Conservation (phyloP, 2,329 filamentous ascomycete species). For the Colletotrichum zoysiae region DNA sequence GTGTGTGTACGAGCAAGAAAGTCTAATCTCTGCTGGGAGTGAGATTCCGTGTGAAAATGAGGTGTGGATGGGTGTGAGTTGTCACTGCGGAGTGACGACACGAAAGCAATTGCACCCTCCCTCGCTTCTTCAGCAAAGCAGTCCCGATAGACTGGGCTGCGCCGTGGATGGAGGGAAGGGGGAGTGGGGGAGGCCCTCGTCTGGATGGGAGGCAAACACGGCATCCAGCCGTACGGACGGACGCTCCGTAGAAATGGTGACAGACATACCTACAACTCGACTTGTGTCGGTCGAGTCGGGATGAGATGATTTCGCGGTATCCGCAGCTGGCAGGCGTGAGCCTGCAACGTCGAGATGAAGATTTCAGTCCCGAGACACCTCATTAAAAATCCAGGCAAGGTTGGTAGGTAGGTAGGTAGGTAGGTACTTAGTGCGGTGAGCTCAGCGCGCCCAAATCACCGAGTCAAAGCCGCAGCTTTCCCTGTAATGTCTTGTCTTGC, state of each 20-base stretch:
- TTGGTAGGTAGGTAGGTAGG: no score
- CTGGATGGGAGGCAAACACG: not conserved
- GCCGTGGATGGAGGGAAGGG: constrained; percentile 6
- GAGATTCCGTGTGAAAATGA: constrained; percentile 20
- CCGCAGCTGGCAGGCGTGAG: not conserved
- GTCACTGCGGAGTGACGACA: constrained; percentile 41
- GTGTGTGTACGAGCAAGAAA: not conserved
- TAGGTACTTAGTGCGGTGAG: not conserved
- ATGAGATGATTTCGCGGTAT: not conserved
- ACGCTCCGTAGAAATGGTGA: not conserved
- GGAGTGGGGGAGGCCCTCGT: constrained; percentile 14
- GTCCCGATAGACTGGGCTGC: constrained; percentile 28
- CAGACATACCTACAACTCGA: not conserved
- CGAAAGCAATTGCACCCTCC: constrained; percentile 2
- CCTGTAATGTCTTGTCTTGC: not conserved
- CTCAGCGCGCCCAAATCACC: not conserved
- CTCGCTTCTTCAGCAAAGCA: constrained; percentile 33
- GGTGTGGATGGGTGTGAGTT: constrained; percentile 38
- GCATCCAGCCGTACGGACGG: not conserved
- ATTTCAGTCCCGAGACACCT: not conserved
- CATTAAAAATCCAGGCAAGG: not conserved
- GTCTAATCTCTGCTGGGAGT: not conserved
- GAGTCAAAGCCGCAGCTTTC: not conserved
- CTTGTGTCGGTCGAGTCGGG: not conserved
- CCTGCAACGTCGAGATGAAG: not conserved